Evolutionary conservation across 2,329 filamentous ascomycete species (phyloP), one percentile per base, ranked within the genome.

Genomic region (Cyphellophora europaea): DNA sequence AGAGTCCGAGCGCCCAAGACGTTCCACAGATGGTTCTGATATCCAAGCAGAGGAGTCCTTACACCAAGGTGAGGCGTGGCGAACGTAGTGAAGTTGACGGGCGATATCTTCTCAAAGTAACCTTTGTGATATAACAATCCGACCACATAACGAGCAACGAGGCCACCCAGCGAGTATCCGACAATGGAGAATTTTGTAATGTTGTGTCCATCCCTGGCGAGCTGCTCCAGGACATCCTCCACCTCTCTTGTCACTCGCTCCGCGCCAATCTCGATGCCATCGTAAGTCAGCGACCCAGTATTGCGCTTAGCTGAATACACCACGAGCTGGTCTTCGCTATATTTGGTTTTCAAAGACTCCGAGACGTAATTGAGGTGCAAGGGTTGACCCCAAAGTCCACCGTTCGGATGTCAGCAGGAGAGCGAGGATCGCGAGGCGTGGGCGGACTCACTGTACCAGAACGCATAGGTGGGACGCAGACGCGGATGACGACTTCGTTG

Each of bases 71-170:
- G 83, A 15, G 83, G 89, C 19, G 82, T 80, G 4, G 83, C 89
- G 59, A 96, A 95, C 1, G 88, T 94, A 2, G 82, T 85, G 59
- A 96, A 95, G 66, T 93, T 95, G 73, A 89, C 74, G 45, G 89
- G 89, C 53, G 86, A 71, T 16, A 96, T 69, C 38, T 71, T 70
- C 37, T 93, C 79, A 37, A 96, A 77, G 38, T 85, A 68, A 6
- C 87, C 86, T 50, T 82, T 83, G 36, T 83, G 79, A 49, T 88
- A 76, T 3, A 96, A 67, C 50, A 96, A 63, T 0, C 89, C 89
- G 37, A 94, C 72, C 2, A 84, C 82, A 62, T 94, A 96, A 40
- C 89, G 73, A 6, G 85, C 78, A 4, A 96, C 77, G 5, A 96
- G 66, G 0, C 89, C 89, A 30, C 89, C 89, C 2, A 95, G 69